Conservation (phyloP, 495 filamentous ascomycete species). For the Penicillium longicatenatum region DNA sequence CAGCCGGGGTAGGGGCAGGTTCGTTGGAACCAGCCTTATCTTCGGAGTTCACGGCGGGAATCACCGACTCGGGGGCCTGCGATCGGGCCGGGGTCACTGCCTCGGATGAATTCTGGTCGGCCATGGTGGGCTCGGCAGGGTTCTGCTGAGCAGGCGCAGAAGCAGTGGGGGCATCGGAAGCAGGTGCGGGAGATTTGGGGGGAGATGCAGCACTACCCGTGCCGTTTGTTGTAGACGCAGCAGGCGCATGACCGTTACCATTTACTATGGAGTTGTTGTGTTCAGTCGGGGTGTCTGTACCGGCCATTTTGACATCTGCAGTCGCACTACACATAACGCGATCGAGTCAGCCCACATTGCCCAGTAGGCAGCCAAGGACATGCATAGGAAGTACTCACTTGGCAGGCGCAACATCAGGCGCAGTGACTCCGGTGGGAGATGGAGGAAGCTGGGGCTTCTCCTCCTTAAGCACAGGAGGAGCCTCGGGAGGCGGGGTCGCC, state of each 20-base stretch:
- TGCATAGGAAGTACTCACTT: slow-evolving; percentile 30
- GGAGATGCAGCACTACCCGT: slow-evolving; percentile 32
- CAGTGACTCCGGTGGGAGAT: slow-evolving; percentile 40
- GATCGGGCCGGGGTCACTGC: slow-evolving; percentile 3
- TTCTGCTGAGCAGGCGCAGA: slow-evolving; percentile 11
- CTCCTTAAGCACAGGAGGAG: slow-evolving; percentile 38
- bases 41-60: background rate
- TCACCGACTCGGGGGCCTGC: background rate
- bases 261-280: slow-evolving; percentile 11
- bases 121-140: slow-evolving; percentile 9
- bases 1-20: background rate
- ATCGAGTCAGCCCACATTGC: slow-evolving; percentile 18
- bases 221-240: slow-evolving; percentile 33
- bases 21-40: background rate
- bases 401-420: slow-evolving; percentile 29
- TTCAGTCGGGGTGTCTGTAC: slow-evolving; percentile 18
- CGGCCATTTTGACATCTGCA: slow-evolving; percentile 24
- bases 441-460: slow-evolving; percentile 50
- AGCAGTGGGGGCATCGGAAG: slow-evolving; percentile 13
- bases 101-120: slow-evolving; percentile 10
- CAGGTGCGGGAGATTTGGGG: slow-evolving; percentile 35
- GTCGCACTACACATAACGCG: slow-evolving; percentile 21
- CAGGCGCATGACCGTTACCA: slow-evolving; percentile 36
- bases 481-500: slow-evolving; percentile 54
- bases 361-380: background rate